Conservation (phyloP, 2,329 filamentous ascomycete species). For the Lecanicillium sp. region DNA sequence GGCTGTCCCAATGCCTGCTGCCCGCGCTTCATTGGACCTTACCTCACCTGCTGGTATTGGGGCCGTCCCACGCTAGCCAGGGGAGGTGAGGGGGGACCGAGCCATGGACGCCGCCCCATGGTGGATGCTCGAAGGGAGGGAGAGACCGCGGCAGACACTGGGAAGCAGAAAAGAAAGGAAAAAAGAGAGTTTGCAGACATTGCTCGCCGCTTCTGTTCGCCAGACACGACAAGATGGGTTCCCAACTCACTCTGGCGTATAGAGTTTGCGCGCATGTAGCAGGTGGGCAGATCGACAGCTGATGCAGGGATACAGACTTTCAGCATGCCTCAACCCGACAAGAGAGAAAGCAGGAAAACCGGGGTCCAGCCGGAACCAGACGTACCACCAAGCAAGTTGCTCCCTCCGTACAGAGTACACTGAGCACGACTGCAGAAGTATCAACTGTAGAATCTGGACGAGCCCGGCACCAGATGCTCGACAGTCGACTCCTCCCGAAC, state of each 20-base stretch:
- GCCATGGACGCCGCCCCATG: neutral
- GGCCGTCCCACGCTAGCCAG: conserved; percentile 9
- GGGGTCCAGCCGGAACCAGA: no score
- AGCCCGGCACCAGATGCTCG: no score
- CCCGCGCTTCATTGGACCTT: conserved; percentile 8
- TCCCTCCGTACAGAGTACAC: no score
- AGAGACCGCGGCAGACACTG: neutral
- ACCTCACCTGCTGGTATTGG: neutral
- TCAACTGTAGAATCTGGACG: no score
- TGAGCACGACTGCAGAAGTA: no score
- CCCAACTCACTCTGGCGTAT: neutral
- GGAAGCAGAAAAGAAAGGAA: neutral
- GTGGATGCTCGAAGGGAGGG: neutral
- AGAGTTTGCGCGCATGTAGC: neutral
- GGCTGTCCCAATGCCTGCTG: no score
- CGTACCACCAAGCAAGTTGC: no score
- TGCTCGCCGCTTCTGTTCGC: no score
- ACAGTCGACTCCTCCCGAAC: no score
- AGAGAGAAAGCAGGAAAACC: no score
- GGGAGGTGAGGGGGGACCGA: conserved; percentile 6
- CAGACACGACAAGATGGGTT: no score
- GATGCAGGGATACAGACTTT: neutral
- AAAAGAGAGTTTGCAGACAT: neutral
- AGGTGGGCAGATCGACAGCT: conserved; percentile 2
- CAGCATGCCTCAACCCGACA: neutral